Evolutionary conservation across 768 basidiomycete species (phyloP), one percentile per base, ranked within the genome.

Genomic region (Termitomyces sp.): DNA sequence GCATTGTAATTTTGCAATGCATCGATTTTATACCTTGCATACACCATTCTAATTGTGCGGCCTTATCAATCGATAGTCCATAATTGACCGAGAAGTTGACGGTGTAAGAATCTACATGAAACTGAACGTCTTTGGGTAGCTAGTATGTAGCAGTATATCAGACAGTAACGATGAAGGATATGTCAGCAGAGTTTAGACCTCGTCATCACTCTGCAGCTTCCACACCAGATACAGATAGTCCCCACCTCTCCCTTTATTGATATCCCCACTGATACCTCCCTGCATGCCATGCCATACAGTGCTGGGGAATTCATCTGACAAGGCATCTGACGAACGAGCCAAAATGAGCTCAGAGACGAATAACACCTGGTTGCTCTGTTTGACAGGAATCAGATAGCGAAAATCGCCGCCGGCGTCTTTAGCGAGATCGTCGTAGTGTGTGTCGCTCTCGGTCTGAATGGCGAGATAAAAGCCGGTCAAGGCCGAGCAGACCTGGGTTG

Each of bases 331-430:
- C 25, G 43, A 45, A 31, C 53, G 53, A 32, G 12, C n/a, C 15
- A 54, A 29, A 13, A 5, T 47, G 20, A 54, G 53, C 7, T 41
- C 10, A 27, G 45, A 29, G 12, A 54, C 40, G 32, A 22, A 33
- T 38, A 41, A 18, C 2, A 10, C 31, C 13, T 51, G 15, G 18
- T 33, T n/a, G 32, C 5, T 11, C 16, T 32, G 41, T 4, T 6
- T 43, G 41, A 46, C 25, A n/a, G 54, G 54, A 23, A 56, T 25
- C 7, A 56, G 42, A 18, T 56, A 56, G 13, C 54, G 54, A 36
- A 9, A 51, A 7, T 51, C 22, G 4, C 54, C 54, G n/a, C 42
- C 35, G 3, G 48, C 36, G 18, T 27, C 54, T 9, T 27, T 29
- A 23, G 54, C 54, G 36, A 56, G 54, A 29, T 56, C 47, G 33